These are phyloP conservation scores for Elongisporangium anandrum DNA, from an alignment of 352 stramenopile genomes.

Conservation along the genomic window DNA sequence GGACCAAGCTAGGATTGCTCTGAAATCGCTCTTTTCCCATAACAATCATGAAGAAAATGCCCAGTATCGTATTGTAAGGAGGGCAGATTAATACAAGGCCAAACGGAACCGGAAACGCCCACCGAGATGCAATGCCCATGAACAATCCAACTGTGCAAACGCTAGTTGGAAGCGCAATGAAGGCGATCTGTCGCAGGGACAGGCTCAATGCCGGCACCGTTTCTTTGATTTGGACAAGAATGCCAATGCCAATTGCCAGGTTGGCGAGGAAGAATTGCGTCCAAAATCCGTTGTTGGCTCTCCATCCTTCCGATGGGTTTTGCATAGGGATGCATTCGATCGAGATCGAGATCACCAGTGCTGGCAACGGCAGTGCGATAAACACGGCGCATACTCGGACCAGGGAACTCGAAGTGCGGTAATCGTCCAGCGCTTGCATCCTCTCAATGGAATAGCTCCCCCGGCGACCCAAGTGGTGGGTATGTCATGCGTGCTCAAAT, in stretches of 20 bases:
- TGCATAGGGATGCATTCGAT: constrained; percentile 14
- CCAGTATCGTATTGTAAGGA: background rate
- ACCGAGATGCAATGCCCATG: constrained; percentile 2
- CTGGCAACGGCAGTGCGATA: constrained; percentile 9
- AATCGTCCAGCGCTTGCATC: constrained; percentile 23
- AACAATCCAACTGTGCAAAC: too few relatives aligned
- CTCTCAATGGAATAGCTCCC: constrained; percentile 27
- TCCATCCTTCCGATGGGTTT: constrained; percentile 12
- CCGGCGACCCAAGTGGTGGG: constrained; percentile 20
- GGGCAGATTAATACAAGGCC: background rate
- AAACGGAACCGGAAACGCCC: constrained; percentile 21
- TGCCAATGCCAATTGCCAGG: too few relatives aligned
- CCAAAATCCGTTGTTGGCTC: constrained; percentile 17
- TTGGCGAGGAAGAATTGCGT: constrained; percentile 4
- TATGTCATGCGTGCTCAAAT: constrained; percentile 11
- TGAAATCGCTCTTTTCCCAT: background rate
- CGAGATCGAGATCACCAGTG: background rate
- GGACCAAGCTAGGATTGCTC: background rate
- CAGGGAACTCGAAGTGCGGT: constrained; percentile 11
- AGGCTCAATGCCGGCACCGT: background rate
- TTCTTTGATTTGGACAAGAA: background rate
- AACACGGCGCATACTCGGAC: constrained; percentile 10
- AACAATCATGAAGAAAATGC: background rate
- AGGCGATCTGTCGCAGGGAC: background rate
- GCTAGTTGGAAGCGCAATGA: background rate